These are phyloP conservation scores for Ambispora gerdemannii DNA, from an alignment of 192 early-diverging fungal species.

Conservation along the genomic window DNA sequence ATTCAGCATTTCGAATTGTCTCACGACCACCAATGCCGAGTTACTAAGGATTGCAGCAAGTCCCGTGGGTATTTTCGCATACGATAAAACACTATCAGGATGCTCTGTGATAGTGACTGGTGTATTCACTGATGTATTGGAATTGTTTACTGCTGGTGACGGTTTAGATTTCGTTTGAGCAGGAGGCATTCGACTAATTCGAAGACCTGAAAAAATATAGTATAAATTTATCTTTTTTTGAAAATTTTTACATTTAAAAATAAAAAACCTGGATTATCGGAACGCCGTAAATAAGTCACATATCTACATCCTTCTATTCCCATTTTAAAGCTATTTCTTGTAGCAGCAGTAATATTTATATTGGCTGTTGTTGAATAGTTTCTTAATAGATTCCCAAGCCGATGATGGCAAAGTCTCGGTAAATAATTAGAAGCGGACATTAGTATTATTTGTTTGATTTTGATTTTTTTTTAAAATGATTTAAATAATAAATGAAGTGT, in stretches of 20 bases:
- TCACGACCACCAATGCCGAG: slow-evolving; percentile 59
- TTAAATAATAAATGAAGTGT: too few relatives aligned
- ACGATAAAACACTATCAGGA: slow-evolving; percentile 35
- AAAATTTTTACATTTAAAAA: not conserved
- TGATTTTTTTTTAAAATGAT: too few relatives aligned
- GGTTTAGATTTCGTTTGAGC: not conserved
- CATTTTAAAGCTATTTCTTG: too few relatives aligned
- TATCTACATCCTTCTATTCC: too few relatives aligned
- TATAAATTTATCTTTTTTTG: not conserved
- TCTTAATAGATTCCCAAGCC: too few relatives aligned
- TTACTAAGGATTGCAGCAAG: slow-evolving; percentile 45
- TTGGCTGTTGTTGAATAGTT: too few relatives aligned
- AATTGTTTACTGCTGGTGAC: not conserved
- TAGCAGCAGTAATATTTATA: too few relatives aligned
- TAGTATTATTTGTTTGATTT: too few relatives aligned
- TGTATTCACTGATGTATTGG: slow-evolving; percentile 18
- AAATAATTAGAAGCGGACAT: too few relatives aligned
- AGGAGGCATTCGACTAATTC: not conserved
- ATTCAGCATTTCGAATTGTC: slow-evolving; percentile 87
- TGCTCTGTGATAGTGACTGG: slow-evolving; percentile 38
- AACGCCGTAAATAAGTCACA: not conserved
- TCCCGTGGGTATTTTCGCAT: not conserved
- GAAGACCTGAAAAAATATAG: not conserved
- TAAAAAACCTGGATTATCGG: not conserved
- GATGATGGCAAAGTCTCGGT: too few relatives aligned